These are phyloP conservation scores for Quercus cerris DNA, from an alignment of 306 rosid genomes.

Conservation along the genomic window DNA sequence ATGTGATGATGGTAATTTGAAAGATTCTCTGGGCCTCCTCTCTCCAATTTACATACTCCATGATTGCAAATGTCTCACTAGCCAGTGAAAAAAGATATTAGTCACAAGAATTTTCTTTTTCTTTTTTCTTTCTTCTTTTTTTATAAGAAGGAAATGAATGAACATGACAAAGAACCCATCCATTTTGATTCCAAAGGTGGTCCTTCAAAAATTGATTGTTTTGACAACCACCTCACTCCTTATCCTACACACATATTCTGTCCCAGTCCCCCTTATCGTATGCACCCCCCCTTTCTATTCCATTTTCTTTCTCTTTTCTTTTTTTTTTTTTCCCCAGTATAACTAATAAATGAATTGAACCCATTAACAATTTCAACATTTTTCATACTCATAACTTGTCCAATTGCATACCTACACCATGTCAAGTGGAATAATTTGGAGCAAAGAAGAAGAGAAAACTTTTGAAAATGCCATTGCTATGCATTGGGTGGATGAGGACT, in stretches of 20 bases:
- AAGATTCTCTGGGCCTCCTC: slow-evolving; percentile 40
- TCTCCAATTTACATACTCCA: slow-evolving; percentile 30
- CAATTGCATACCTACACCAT: slow-evolving; percentile 44
- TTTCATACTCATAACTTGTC: slow-evolving; percentile 29
- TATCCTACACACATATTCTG: slow-evolving; percentile 54
- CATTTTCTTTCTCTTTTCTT: not conserved
- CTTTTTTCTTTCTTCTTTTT: not conserved
- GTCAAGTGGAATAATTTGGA: slow-evolving; percentile 73
- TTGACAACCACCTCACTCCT: slow-evolving; percentile 53
- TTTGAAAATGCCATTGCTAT: slow-evolving; percentile 87
- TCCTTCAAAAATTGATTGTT: slow-evolving; percentile 68
- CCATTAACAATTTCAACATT: slow-evolving; percentile 30
- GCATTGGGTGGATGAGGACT: slow-evolving; percentile 66
- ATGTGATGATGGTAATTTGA: slow-evolving; percentile 29
- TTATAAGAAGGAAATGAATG: slow-evolving; percentile 22
- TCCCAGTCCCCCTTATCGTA: slow-evolving; percentile 48
- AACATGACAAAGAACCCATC: slow-evolving; percentile 74
- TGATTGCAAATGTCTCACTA: slow-evolving; percentile 38
- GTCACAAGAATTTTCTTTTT: not conserved
- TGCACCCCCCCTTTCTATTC: slow-evolving; percentile 45
- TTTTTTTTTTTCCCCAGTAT: not conserved
- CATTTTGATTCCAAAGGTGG: slow-evolving; percentile 67
- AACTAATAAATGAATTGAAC: slow-evolving; percentile 22
- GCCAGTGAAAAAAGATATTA: slow-evolving; percentile 16
- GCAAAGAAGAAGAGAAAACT: slow-evolving; percentile 83